Evolutionary conservation across 2,329 filamentous ascomycete genomes (phyloP).

Genomic region (Exophiala dermatitidis): DNA sequence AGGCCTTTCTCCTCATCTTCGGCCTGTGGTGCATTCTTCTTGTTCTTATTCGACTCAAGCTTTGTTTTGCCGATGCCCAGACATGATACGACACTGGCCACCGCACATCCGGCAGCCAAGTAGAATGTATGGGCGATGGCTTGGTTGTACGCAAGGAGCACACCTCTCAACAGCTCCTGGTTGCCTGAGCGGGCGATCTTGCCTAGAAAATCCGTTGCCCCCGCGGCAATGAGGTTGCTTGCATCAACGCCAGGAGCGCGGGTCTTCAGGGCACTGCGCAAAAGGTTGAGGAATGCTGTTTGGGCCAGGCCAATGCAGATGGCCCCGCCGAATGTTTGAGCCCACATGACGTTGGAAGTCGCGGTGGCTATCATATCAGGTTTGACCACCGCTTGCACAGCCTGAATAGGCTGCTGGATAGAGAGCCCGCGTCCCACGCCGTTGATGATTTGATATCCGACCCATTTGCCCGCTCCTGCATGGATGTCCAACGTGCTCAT

Average conservation of each 20-base stretch:
- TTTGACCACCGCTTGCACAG: constrained; percentile 23
- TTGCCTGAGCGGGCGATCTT: constrained; percentile 7
- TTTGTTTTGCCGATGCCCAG: constrained; percentile 17
- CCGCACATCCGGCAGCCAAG: constrained; percentile 11
- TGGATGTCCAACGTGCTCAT: constrained; percentile 29
- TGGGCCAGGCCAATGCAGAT: constrained; percentile 25
- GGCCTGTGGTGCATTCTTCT: not conserved
- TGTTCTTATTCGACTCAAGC: constrained; percentile 11
- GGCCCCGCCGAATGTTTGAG: constrained; percentile 25
- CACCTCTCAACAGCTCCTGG: constrained; percentile 16
- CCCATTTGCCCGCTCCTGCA: constrained; percentile 26
- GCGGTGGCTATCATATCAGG: constrained; percentile 22
- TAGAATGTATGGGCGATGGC: constrained; percentile 22
- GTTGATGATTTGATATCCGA: constrained; percentile 31
- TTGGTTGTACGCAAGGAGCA: constrained; percentile 27
- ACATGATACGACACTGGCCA: constrained; percentile 3
- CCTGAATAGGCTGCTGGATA: constrained; percentile 28
- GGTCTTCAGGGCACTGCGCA: constrained; percentile 8
- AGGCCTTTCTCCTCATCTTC: not conserved
- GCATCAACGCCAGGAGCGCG: constrained; percentile 16
- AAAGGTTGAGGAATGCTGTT: constrained; percentile 20
- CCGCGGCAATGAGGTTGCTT: constrained; percentile 14
- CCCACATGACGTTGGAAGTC: constrained; percentile 22
- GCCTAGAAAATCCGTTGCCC: constrained; percentile 21
- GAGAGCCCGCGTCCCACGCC: constrained; percentile 25